Percentiles rank a stretch among this genome's conserved stretches.
phyloP scores from a whole-genome alignment of 805 yeast species.

The Hanseniaspora pseudoguilliermondii region DNA sequence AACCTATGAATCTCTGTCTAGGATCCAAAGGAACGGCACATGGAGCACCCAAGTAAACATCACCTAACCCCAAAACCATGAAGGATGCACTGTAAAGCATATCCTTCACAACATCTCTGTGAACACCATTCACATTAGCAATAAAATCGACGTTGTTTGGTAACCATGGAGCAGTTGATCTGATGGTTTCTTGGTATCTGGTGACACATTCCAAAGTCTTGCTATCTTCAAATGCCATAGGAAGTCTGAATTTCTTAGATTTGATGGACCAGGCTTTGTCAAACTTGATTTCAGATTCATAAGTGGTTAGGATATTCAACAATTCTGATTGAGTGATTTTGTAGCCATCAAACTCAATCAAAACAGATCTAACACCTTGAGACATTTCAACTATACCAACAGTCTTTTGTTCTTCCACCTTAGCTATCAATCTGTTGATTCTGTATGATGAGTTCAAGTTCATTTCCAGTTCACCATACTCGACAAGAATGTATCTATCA shows the following conservation, averaged over 20 bases:
- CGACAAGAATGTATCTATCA: conserved; percentile 81
- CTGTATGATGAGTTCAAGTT: conserved; percentile 78
- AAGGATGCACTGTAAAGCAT: conserved; percentile 82
- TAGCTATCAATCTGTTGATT: conserved; percentile 66
- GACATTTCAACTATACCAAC: conserved; percentile 89
- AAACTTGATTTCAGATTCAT: conserved; percentile 62
- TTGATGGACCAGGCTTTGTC: conserved; percentile 75
- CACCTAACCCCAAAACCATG: conserved; percentile 90
- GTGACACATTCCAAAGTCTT: conserved; percentile 80
- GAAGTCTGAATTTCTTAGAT: conserved; percentile 70
- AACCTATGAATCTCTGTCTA: conserved; percentile 79
- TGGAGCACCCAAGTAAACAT: conserved; percentile 95
- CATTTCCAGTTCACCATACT: conserved; percentile 81
- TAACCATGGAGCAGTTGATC: conserved; percentile 91
- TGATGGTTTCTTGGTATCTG: conserved; percentile 85
- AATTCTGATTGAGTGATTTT: conserved; percentile 49
- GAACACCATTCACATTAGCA: conserved; percentile 74
- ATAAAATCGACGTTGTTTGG: conserved; percentile 95
- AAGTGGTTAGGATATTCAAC: conserved; percentile 51
- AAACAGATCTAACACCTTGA: conserved; percentile 90
- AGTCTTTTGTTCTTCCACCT: conserved; percentile 53
- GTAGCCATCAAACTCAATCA: conserved; percentile 66
- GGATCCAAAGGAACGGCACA: conserved; percentile 98
- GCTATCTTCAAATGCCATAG: conserved; percentile 93
- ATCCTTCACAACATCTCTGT: conserved; percentile 61